Evolutionary conservation across 2,329 filamentous ascomycete genomes (phyloP), one percentile per base, ranked within the genome.

Genomic region (Arthrinium phaeospermum): DNA sequence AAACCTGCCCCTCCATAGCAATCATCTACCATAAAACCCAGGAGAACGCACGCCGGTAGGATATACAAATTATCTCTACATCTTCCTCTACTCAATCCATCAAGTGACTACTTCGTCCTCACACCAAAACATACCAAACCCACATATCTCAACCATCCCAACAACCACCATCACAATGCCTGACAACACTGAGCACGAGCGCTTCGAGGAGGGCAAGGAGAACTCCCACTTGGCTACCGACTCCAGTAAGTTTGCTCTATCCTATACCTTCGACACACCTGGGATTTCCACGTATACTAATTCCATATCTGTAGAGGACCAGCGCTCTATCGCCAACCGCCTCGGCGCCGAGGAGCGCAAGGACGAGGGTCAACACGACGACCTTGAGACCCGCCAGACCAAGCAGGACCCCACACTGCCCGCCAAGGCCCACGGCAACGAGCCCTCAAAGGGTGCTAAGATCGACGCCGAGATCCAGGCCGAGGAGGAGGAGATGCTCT

Each of bases 191-290:
- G 57, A 64, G 57, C 8, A n/a, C 22, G 57, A 64, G 57, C 87
- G 90, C 73, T 96, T 90, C 84, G 85, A 95, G 74, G 92, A 96
- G 84, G 94, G 94, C 77, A 86, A 92, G 81, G 81, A 87, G 72
- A 86, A 93, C 81, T 92, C 91, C 70, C 94, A 97, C 83, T 81
- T 87, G 74, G 85, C 87, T 74, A 87, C 88, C 71, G 93, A 96
- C 80, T 90, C 93, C 69, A 96, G 93, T 95, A 88, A 74, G 88
- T 78, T 69, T 19, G 0, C 22, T 16, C 34, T 8, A 24, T 12
- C 5, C 30, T 16, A 70, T 10, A 61, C 16, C 45, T 37, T 24
- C 27, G 24, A 57, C 8, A 14, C 4, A 13, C 6, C 2, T 19
- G 22, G n/a, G 4, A 14, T 1, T 64, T 41, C 10, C 19, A 41